Percentiles rank a stretch among this genome's conserved stretches.
These are phyloP conservation scores for Phoenix dactylifera DNA, from an alignment of 176 grass and related monocot genomes.

Conservation along the genomic window DNA sequence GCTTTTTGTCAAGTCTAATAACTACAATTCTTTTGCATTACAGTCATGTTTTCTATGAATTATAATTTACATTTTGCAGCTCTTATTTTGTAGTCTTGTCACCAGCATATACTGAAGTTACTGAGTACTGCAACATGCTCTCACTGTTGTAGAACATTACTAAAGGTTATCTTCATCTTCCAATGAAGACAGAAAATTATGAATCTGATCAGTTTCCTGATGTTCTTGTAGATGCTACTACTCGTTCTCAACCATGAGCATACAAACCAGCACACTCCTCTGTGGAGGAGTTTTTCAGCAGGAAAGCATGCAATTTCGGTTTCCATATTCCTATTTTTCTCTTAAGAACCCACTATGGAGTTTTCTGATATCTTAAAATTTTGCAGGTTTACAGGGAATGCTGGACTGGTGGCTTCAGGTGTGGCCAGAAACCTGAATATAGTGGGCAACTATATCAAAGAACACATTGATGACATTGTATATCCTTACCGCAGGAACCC, in stretches of 20 bases:
- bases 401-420: slow-evolving; percentile 67
- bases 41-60: too few relatives aligned
- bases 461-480: slow-evolving; percentile 65
- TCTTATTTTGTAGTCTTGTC: too few relatives aligned
- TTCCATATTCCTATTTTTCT: not conserved
- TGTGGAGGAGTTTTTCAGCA: slow-evolving; percentile 56
- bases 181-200: too few relatives aligned
- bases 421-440: slow-evolving; percentile 69
- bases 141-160: too few relatives aligned
- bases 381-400: slow-evolving; percentile 77
- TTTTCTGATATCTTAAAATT: not conserved
- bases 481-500: slow-evolving; percentile 45
- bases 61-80: too few relatives aligned
- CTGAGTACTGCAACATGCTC: too few relatives aligned
- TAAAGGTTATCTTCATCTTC: too few relatives aligned
- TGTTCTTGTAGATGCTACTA: slow-evolving; percentile 15
- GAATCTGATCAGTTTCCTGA: not conserved
- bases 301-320: slow-evolving; percentile 37
- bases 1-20: too few relatives aligned
- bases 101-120: too few relatives aligned
- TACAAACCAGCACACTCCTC: slow-evolving; percentile 27
- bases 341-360: too few relatives aligned
- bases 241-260: slow-evolving; percentile 18
- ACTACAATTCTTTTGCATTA: too few relatives aligned
- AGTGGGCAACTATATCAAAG: slow-evolving; percentile 72